These are phyloP conservation scores for Stagonosporopsis chrysanthemi DNA, from an alignment of 2,329 filamentous ascomycete genomes.

Conservation along the genomic window DNA sequence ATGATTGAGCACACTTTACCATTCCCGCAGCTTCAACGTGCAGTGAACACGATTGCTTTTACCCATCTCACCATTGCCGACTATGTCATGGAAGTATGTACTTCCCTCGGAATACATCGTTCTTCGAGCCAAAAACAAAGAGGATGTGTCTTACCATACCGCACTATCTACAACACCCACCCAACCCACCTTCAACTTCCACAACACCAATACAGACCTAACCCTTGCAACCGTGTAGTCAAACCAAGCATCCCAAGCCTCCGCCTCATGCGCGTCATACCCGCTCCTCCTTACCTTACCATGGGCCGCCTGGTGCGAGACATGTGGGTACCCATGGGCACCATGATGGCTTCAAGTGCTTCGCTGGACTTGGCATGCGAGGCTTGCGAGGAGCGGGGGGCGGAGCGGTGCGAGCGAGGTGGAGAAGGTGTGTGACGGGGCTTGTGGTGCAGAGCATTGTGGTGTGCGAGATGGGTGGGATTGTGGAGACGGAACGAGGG, in stretches of 20 bases:
- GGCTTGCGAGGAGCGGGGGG: neutral
- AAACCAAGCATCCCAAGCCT: slow-evolving; percentile 2
- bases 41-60: neutral
- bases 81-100: neutral
- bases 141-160: too few species aligned
- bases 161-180: too few species aligned
- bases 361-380: neutral
- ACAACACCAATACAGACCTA: neutral
- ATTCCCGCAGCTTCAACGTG: neutral
- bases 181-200: too few species aligned
- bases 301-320: neutral
- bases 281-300: neutral
- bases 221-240: neutral
- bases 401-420: neutral
- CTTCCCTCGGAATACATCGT: neutral
- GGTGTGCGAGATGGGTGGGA: too few species aligned
- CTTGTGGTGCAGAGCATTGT: too few species aligned
- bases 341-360: neutral
- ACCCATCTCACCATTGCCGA: neutral
- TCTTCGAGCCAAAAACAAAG: too few species aligned
- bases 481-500: too few species aligned
- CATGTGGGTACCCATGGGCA: neutral
- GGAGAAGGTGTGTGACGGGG: too few species aligned
- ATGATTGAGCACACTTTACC: neutral
- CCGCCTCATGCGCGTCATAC: neutral